These are phyloP conservation scores for Mycena venus DNA, from an alignment of 768 basidiomycete genomes.

Conservation along the genomic window DNA sequence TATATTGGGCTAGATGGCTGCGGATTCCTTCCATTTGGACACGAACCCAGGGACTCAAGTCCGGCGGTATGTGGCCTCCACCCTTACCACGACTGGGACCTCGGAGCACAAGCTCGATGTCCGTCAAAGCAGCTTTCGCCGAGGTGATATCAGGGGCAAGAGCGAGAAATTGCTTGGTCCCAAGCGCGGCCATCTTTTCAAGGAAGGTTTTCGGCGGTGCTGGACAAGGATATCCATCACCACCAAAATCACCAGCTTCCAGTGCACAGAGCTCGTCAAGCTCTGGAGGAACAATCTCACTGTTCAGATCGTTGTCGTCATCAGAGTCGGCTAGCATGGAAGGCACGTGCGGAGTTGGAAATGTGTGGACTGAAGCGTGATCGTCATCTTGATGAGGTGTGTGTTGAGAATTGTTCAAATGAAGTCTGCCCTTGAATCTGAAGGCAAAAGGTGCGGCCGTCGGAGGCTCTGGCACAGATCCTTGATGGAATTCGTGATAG, in stretches of 20 bases:
- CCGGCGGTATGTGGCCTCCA: background rate
- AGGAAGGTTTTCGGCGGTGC: background rate
- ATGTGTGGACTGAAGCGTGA: background rate
- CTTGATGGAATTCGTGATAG: no score
- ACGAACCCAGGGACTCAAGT: constrained; percentile 1
- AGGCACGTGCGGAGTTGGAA: background rate
- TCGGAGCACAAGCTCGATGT: background rate
- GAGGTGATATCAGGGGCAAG: constrained; percentile 1
- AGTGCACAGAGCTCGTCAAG: constrained; percentile 1
- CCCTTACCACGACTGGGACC: background rate
- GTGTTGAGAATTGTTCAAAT: background rate
- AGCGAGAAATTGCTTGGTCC: background rate
- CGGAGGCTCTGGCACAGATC: background rate
- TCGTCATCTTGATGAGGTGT: background rate
- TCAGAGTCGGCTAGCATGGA: constrained; percentile 2
- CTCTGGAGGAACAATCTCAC: background rate
- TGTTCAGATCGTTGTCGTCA: background rate
- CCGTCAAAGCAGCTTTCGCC: background rate
- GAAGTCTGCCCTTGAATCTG: background rate
- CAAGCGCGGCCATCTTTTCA: background rate
- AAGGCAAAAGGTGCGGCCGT: background rate
- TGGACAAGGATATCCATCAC: constrained; percentile 10
- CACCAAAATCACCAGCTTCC: background rate
- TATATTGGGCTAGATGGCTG: no score
- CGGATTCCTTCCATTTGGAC: no score